Percentiles rank a stretch among this genome's conserved stretches.
Conservation (phyloP, 768 basidiomycete genomes). For the Amanita phalloides region DNA sequence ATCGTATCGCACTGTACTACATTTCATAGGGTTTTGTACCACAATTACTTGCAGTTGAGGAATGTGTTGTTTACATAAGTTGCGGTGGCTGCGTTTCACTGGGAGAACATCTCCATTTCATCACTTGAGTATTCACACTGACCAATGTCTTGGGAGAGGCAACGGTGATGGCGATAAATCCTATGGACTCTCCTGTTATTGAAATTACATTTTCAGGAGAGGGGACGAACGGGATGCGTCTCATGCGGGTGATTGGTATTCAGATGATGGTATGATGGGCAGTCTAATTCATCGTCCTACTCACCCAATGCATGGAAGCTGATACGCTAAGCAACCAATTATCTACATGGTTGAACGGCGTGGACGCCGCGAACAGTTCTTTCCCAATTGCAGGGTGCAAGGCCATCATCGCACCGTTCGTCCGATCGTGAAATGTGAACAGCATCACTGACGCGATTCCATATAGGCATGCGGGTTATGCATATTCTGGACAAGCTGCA, state of each 20-base stretch:
- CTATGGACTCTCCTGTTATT: not conserved
- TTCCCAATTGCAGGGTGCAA: constrained; percentile 61
- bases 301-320: constrained; percentile 25
- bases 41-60: not conserved
- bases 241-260: constrained; percentile 92
- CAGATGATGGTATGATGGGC: constrained; percentile 38
- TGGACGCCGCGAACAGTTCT: constrained; percentile 23
- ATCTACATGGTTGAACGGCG: constrained; percentile 47
- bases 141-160: constrained; percentile 10
- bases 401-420: constrained; percentile 95
- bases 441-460: not conserved
- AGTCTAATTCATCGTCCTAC: constrained; percentile 10
- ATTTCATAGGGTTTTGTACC: not conserved
- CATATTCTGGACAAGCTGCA: constrained; percentile 87
- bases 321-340: constrained; percentile 52
- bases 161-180: constrained; percentile 11
- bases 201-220: constrained; percentile 3
- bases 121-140: too few relatives aligned
- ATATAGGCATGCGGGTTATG: constrained; percentile 87
- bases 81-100: too few relatives aligned
- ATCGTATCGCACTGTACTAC: constrained; percentile 23
- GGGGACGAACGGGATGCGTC: constrained; percentile 41
- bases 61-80: too few relatives aligned
- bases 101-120: too few relatives aligned
- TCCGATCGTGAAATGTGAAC: constrained; percentile 8